Evolutionary conservation across 768 basidiomycete species (phyloP).

Genomic region (Tubosaeta sp.): DNA sequence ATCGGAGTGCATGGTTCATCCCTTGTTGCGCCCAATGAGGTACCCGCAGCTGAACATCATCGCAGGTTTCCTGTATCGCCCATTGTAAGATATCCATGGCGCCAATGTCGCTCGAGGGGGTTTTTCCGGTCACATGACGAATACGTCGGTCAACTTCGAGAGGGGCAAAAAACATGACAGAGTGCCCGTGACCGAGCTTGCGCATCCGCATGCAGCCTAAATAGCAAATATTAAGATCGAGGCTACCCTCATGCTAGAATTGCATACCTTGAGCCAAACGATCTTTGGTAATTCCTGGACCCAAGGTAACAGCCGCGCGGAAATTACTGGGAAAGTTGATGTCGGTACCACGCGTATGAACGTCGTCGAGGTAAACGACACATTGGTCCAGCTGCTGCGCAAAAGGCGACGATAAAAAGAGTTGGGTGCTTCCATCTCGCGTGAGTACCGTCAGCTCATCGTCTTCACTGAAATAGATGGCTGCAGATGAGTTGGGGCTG

Average conservation of each 20-base stretch:
- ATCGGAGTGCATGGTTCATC: conserved; percentile 30
- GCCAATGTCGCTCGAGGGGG: background rate
- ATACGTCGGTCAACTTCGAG: conserved; percentile 40
- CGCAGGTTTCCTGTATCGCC: conserved; percentile 43
- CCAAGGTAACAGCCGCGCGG: conserved; percentile 14
- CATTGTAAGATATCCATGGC: conserved; percentile 40
- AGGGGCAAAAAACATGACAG: conserved; percentile 48
- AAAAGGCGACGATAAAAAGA: conserved; percentile 33
- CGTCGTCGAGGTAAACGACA: conserved; percentile 15
- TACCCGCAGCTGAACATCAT: conserved; percentile 34
- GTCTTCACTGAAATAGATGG: conserved; percentile 22
- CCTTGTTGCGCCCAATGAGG: conserved; percentile 47
- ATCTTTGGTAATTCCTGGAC: conserved; percentile 14
- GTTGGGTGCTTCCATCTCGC: conserved; percentile 35
- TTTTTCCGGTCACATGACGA: conserved; percentile 23
- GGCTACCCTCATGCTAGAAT: no score
- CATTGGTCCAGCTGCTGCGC: conserved; percentile 8
- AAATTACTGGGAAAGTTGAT: conserved; percentile 14
- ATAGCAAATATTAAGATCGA: background rate
- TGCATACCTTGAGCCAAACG: conserved; percentile 15
- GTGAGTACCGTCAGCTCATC: conserved; percentile 27
- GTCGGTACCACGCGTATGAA: conserved; percentile 17
- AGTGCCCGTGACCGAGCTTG: conserved; percentile 44
- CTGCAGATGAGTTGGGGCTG: conserved; percentile 12
- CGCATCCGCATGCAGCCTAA: conserved; percentile 56